Base-by-base conservation (phyloP, 2,329 filamentous ascomycete genomes). In the Ramularia collo-cygni region DNA sequence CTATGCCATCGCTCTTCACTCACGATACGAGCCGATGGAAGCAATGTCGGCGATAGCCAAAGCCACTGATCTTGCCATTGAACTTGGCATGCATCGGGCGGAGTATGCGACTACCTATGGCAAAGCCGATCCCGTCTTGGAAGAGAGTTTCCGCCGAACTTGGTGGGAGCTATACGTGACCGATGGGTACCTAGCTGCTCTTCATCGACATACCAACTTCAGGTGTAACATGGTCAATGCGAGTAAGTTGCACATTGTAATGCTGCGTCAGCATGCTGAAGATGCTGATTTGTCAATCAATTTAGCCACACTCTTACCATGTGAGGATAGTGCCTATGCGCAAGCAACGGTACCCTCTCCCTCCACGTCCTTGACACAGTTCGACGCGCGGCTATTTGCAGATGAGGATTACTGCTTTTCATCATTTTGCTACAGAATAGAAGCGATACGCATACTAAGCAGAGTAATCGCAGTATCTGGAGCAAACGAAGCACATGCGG, bases 101-200 rank as follows among this genome's bases (percentile, higher is more conserved):
- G 70, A 75, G 0, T 94, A 79, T 59, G 81, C 86, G 1, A 64
- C 71, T 0, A 63, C 72, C 4, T 70, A 86, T 52, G 81, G 83
- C 12, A 68, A 72, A 18, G 77, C 77, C 4, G 76, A 83, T 43
- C 70, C 77, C 0, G 69, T 87, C 2, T 59, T 89, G 3, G 85
- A 90, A 58, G 89, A 95, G 62, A 85, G 82, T 59, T 83, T 86
- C 76, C 76, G 87, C 13, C 74, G 89, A 43, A 95, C 88, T 1
- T 95, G 88, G 88, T 95, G 89, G 89, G 87, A 77, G 53, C 55
- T 85, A 28, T 90, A 82, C 57, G 75, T 85, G n/a, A 75, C 86
- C 10, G 87, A 94, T 58, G 85, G 83, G 39, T 83, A 94, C 74
- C 74, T 93, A 50, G 85, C 86, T 4, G 85, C 85, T 3, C 79